Evolutionary conservation across 495 filamentous ascomycete species (phyloP), one percentile per base, ranked within the genome.

Genomic region (Tuber aestivum): DNA sequence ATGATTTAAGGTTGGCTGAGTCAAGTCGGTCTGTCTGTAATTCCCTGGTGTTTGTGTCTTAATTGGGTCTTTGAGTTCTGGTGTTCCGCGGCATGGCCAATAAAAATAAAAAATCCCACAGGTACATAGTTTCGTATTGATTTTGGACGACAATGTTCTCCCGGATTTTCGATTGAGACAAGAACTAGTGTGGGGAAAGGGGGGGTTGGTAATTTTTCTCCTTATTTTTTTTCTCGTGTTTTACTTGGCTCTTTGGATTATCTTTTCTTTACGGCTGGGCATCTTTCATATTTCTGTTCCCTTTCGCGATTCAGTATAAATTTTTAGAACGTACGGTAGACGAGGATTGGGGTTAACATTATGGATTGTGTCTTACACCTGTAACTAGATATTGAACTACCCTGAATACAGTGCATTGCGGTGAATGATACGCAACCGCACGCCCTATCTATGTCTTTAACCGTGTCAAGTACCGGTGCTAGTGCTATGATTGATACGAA

Each of bases 1-100:
- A 82, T 83, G 76, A 82, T 83, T 68, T 83, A 76, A 79, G 72
- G 41, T 44, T 48, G 27, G 23, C 38, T 20, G 50, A 70, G 41
- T 37, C 44, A 72, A 23, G 37, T 77, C 32, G 56, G 56, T 12
- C 32, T 65, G 32, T 27, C 27, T 65, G 56, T 65, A 65, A 35
- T 65, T 35, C 56, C 56, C 56, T 35, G 56, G 56, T 35, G 56
- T 65, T 65, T 65, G 27, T 61, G 23, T 23, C 70, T 21, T 16
- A 40, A 41, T 68, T 48, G 56, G 8, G 37, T 70, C 0, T 40
- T 65, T 23, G 18, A 61, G 16, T 41, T 56, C 35, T 70, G 50
- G n/a, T 70, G 41, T 61, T 23, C 56, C 56, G 4, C 56, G 27
- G 35, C 56, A 41, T 70, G 18, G 7, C 72, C 56, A n/a, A 70